These are phyloP conservation scores for Candida berthetii DNA, from an alignment of 805 yeast species.

Conservation along the genomic window DNA sequence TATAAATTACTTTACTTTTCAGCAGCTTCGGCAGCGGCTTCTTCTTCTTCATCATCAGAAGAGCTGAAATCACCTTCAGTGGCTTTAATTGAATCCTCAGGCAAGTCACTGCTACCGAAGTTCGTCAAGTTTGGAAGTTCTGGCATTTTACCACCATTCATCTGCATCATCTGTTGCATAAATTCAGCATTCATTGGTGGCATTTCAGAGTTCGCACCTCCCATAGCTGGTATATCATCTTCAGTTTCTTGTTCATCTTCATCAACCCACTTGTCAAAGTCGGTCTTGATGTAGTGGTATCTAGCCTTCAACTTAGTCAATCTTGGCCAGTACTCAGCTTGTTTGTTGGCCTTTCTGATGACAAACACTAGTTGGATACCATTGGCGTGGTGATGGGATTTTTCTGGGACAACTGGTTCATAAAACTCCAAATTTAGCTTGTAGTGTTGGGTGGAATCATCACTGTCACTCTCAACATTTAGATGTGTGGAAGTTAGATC, in stretches of 20 bases:
- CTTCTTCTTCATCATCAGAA: slow-evolving; percentile 25
- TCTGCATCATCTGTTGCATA: neutral
- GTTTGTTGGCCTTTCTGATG: slow-evolving; percentile 60
- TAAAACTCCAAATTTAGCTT: slow-evolving; percentile 68
- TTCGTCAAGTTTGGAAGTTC: neutral
- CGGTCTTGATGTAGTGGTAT: slow-evolving; percentile 80
- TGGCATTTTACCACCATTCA: neutral
- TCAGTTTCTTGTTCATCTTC: slow-evolving; percentile 83
- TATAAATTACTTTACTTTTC: too few species aligned
- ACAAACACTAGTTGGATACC: slow-evolving; percentile 54
- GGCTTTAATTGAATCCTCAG: slow-evolving; percentile 4
- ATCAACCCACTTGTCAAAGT: slow-evolving; percentile 96
- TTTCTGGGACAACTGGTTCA: slow-evolving; percentile 63
- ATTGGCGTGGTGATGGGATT: slow-evolving; percentile 51
- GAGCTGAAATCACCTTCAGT: slow-evolving; percentile 22
- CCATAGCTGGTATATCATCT: slow-evolving; percentile 20
- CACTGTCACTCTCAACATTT: slow-evolving; percentile 45
- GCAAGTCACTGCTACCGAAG: neutral
- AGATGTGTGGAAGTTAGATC: slow-evolving; percentile 52
- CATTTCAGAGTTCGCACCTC: slow-evolving; percentile 5
- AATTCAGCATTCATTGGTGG: slow-evolving; percentile 7
- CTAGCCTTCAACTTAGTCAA: slow-evolving; percentile 82
- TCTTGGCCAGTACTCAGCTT: slow-evolving; percentile 92
- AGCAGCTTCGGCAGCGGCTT: neutral
- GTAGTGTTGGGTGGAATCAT: slow-evolving; percentile 39